Evolutionary conservation across 1,139 yeast genomes (phyloP), one percentile per base, ranked within the genome.

Genomic region (Debaryomyces robertsiae): DNA sequence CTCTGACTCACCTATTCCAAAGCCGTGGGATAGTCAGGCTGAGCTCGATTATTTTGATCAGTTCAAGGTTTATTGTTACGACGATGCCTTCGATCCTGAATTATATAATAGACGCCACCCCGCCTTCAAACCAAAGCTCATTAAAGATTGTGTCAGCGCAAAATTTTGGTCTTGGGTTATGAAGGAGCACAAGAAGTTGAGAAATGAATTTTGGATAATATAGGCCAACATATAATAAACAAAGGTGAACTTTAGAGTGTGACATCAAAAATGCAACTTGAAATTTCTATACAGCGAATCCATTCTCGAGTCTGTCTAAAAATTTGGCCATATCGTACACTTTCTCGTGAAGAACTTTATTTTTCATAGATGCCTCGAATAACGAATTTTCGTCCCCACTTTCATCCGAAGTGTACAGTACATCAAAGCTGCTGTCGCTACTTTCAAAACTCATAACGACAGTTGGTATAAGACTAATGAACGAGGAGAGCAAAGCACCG

Each of bases 1-100:
- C 46, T 66, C 74, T 0, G 77, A 73, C 47, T 61, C 68, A 0
- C 78, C 79, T 1, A 65, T 72, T 4, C 77, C 78, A 2, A 72
- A 73, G 46, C 78, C 79, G 7, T 72, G 78, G 78, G 61, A 61
- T 35, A 38, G 45, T 4, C 60, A 61, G 39, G 51, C 55, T 36
- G 50, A 52, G 34, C 24, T 39, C 3, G 52, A 43, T 2, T 54
- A 57, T 35, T 65, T 65, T 40, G 64, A 64, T 43, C 42, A 47
- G 3, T 55, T 52, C 39, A 57, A 57, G 46, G 63, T 61, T 3
- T 59, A 53, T 44, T 65, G 73, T 39, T 36, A 30, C 39, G 48
- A 44, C 13, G 44, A 47, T 9, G 50, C 52, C 3, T 45, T 46
- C 25, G 52, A 54, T 47, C 35, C 37, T 22, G 52, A 42, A 2